A percentile compares a stretch with the other conserved stretches of the same genome.
phyloP scores from a whole-genome alignment of 2,329 filamentous ascomycete species.

The Microcyclosporella mali region DNA sequence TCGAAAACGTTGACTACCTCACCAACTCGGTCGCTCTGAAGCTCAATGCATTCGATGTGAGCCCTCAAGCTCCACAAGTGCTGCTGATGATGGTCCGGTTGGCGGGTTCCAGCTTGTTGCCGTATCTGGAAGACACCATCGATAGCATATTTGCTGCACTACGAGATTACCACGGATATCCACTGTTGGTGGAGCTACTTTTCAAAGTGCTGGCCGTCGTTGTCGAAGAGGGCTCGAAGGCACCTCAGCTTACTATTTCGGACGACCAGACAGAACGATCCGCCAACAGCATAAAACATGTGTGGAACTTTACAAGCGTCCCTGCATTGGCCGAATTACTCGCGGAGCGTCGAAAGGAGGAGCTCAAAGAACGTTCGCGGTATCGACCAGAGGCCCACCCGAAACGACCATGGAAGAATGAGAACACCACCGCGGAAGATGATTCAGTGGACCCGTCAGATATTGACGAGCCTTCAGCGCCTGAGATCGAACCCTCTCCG shows the following conservation, averaged over 20 bases:
- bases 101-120: constrained; percentile 72
- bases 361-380: not conserved
- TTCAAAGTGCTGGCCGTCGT: constrained; percentile 79
- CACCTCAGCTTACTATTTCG: constrained; percentile 43
- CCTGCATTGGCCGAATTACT: not conserved
- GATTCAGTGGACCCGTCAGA: constrained; percentile 13
- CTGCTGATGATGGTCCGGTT: constrained; percentile 90
- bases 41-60: constrained; percentile 86
- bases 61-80: constrained; percentile 83
- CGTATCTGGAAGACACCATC: constrained; percentile 86
- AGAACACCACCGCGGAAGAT: constrained; percentile 21
- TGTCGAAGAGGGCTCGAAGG: constrained; percentile 70
- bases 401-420: constrained; percentile 31
- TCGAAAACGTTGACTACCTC: constrained; percentile 93
- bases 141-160: constrained; percentile 85
- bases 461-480: constrained; percentile 11
- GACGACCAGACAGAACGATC: constrained; percentile 14
- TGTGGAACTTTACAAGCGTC: not conserved
- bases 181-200: constrained; percentile 73
- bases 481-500: constrained; percentile 41
- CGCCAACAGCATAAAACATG: not conserved
- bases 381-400: constrained; percentile 18
- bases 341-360: not conserved
- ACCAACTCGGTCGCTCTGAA: constrained; percentile 86
- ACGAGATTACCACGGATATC: constrained; percentile 94